Base-by-base conservation (phyloP, 225 moss, liverwort and hornwort genomes). In the Marchantia polymorpha region DNA sequence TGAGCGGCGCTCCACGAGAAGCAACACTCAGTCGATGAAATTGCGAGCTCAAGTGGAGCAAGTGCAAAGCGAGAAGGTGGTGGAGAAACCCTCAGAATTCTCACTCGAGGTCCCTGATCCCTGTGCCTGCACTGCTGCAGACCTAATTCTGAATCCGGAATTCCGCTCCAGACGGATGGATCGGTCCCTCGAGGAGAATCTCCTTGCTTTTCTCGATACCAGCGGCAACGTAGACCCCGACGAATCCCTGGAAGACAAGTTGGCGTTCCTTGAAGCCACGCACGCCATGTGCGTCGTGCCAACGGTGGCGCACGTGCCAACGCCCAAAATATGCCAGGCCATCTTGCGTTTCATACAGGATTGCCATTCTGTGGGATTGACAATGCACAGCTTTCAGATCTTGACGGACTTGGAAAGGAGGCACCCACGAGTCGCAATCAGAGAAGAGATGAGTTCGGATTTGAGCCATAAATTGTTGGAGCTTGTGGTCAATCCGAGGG, bases 371-470 rank as follows among this genome's bases (percentile, higher is more conserved):
- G 26, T 66, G 7, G 86, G 83, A 52, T 30, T 86, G 58, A 66
- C 83, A 2, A 67, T 74, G 14, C 58, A 67, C 16, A 83, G 77
- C 59, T 86, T 80, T 78, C 66, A 77, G 31, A 79, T 86, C 22
- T 77, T 86, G 1, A 52, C 55, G 59, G 83, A 80, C 60, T 25
- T 86, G 65, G 80, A 86, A 78, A 80, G 80, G 82, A 80, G 83
- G 50, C 80, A 83, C 50, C 86, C 86, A 6, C 86, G 75, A 74
- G 80, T 86, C 47, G 77, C 77, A 0, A 30, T 74, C 20, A 52
- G 1, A 15, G 78, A 75, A 7, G 69, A 31, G n/a, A 52, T 50
- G 12, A 61, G 52, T 39, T 25, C 29, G 52, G 15, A 65, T 47
- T 22, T 78, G 47, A 67, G 47, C 26, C 13, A 29, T 22, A 74